Evolutionary conservation across 805 yeast species (phyloP).

Genomic region (Cyberlindnera mycetangii): DNA sequence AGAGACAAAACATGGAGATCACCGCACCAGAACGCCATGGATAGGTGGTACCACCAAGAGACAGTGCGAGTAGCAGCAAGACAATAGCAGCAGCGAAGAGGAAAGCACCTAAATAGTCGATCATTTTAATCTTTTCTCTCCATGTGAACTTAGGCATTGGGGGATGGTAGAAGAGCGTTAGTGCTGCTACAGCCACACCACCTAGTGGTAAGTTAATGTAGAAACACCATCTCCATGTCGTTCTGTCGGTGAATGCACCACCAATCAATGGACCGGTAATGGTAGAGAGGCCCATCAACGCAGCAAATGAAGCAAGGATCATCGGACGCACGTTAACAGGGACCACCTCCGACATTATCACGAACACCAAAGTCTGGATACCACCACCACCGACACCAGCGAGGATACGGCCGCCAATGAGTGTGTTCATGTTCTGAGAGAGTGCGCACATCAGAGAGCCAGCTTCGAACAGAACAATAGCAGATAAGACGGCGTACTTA

Average conservation of each 20-base stretch:
- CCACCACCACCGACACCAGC: conserved; percentile 75
- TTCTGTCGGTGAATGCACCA: conserved; percentile 57
- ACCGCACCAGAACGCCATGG: conserved; percentile 56
- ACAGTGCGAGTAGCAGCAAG: conserved; percentile 44
- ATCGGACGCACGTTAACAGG: conserved; percentile 30
- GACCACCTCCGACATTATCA: conserved; percentile 52
- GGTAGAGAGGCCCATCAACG: conserved; percentile 44
- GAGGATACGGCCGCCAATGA: conserved; percentile 68
- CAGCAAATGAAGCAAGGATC: conserved; percentile 21
- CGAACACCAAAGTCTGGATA: conserved; percentile 52
- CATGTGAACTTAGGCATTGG: conserved; percentile 39
- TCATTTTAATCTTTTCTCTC: conserved; percentile 34
- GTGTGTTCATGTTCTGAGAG: conserved; percentile 50
- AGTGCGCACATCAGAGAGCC: conserved; percentile 62
- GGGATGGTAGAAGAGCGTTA: conserved; percentile 41
- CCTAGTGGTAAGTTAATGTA: conserved; percentile 58
- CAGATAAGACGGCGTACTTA: conserved; percentile 27
- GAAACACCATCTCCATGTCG: conserved; percentile 75
- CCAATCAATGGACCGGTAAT: conserved; percentile 65
- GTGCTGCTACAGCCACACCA: conserved; percentile 40
- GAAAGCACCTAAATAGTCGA: conserved; percentile 49
- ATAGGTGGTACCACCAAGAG: conserved; percentile 50
- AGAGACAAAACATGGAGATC: conserved; percentile 34
- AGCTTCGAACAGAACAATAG: conserved; percentile 43
- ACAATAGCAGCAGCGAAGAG: conserved; percentile 42